Evolutionary conservation across 78 protist genomes (phyloP), one percentile per base, ranked within the genome.

Genomic region (Acrasis kona): DNA sequence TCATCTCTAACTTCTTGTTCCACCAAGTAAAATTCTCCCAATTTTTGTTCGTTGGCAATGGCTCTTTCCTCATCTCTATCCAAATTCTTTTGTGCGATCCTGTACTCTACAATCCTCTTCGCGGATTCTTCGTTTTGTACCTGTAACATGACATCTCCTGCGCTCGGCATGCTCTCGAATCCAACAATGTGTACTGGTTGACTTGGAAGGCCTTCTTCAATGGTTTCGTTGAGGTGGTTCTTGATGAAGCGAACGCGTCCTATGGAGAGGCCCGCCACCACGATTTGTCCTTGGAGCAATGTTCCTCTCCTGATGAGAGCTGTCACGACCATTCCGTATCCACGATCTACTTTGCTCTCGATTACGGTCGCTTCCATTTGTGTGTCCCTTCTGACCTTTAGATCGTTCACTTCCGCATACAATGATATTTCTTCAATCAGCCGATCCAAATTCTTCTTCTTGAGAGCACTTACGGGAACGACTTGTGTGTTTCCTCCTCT

Each of bases 401-500:
- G 57, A 0, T 90, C 87, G 65, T 76, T 41, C 7, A 77, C 4
- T 65, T 80, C 84, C 0, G 89, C 68, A 19, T 78, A 61, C 38
- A 86, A 72, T 0, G 68, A n/a, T 5, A 91, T 75, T 2, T 86
- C 76, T 5, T 87, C 90, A 9, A 76, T 71, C 0, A 87, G 72
- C 34, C 37, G 41, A 3, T 84, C 74, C n/a, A 87, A 12, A 30
- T 35, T 4, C 50, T 0, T 1, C 0, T 70, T 65, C 41, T 72
- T 27, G 30, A 58, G 70, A 0, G 93, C 97, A 0, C 91, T 80
- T 4, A 91, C 77, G 34, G 40, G 82, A 3, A 77, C 77, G 10
- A 41, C 79, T 9, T 78, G 91, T 2, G 85, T 67, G 27, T 82
- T 87, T 19, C 97, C 97, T 31, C 95, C 97, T 4, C 30, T 12